Evolutionary conservation across 495 filamentous ascomycete genomes (phyloP), one percentile per base, ranked within the genome.

Genomic region (Poronia punctata): DNA sequence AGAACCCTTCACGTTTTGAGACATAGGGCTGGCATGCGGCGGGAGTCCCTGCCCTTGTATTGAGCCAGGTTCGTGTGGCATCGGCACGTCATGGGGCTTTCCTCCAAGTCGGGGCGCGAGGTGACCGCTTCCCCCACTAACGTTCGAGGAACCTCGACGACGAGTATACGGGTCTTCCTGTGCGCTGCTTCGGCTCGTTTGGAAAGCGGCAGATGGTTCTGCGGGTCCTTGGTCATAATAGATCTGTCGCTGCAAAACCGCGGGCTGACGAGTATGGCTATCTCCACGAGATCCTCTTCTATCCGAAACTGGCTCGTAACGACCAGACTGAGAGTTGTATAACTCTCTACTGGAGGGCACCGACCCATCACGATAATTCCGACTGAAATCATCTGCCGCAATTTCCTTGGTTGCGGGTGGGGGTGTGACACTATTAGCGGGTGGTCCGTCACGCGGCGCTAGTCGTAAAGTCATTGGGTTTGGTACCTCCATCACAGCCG

Each of bases 301-400:
- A 41, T 93, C 85, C 28, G 74, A 67, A 5, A 88, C 93, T 4
- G 93, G 89, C 53, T 99, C 92, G 51, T 95, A 93, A 28, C 87
- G 82, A 16, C 93, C 92, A 31, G 87, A 95, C 26, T 93, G 82
- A 7, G 92, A 94, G 59, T 97, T 95, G 60, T 78, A 99, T 0
- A 99, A 72, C 57, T 96, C 88, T 43, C 83, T 71, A 40, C 78
- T 78, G 7, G 76, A 69, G 28, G 38, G 41, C 0, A 53, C 35
- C 14, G 81, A 71, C 11, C 71, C 68, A 28, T 94, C 88, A 50
- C 83, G 75, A 82, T 85, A 93, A 15, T 79, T 75, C 40, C 93
- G 77, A 55, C 85, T 93, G 56, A 96, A 97, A 49, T 94, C 88
- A 57, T 97, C 92, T 4, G 90, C 87, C 7, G 87, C 86, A 50